Evolutionary conservation across 345 rosid genomes (phyloP).

Genomic region (Arabidopsis thaliana): TAIR10.1 NC_003074.8:10378001-10378500

Average conservation of each 20-base stretch:
- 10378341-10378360: not conserved
- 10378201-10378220: slow-evolving; percentile 67
- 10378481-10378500: no score
- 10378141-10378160: slow-evolving; percentile 81
- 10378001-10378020: slow-evolving; percentile 4
- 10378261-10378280: slow-evolving; percentile 78
- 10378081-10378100: slow-evolving; percentile 32
- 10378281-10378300: slow-evolving; percentile 45
- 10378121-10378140: slow-evolving; percentile 40
- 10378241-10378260: slow-evolving; percentile 68
- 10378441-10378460: no score
- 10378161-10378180: slow-evolving; percentile 83
- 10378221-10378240: slow-evolving; percentile 73
- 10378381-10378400: not conserved
- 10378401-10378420: not conserved
- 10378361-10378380: not conserved
- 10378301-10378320: not conserved
- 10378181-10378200: slow-evolving; percentile 55
- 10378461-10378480: no score
- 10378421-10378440: no score
- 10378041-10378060: slow-evolving; percentile 39
- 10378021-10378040: slow-evolving; percentile 21
- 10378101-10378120: not conserved
- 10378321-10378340: not conserved
- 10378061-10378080: slow-evolving; percentile 24